A percentile compares a stretch with the other conserved stretches of the same genome.
Conservation (phyloP, 495 filamentous ascomycete species). For the Daldinia vernicosa region DNA sequence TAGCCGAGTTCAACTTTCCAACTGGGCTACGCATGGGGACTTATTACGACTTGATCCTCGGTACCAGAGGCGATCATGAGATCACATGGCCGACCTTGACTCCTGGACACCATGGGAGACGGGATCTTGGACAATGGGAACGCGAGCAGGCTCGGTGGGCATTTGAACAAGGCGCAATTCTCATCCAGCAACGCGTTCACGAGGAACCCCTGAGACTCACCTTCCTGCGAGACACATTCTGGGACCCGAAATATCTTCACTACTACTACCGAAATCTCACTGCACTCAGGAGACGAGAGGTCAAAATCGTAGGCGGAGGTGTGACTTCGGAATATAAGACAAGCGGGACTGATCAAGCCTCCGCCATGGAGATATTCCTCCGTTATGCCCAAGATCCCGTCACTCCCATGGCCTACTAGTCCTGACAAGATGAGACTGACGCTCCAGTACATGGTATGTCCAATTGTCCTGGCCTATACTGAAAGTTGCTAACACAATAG, state of each 20-base stretch:
- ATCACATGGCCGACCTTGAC: constrained; percentile 1
- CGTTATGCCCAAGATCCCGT: not conserved
- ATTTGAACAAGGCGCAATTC: not conserved
- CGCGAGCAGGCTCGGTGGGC: not conserved
- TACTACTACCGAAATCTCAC: not conserved
- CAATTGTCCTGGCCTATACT: too few species aligned
- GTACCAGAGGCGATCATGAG: not conserved
- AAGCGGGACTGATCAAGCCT: not conserved
- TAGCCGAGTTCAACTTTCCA: constrained; percentile 6
- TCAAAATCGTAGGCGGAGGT: not conserved
- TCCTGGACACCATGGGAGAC: not conserved
- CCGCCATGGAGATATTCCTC: not conserved
- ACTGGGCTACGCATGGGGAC: constrained; percentile 8
- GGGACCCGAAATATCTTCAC: not conserved
- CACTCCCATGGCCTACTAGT: not conserved
- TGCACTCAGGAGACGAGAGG: not conserved
- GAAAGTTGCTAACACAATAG: too few species aligned
- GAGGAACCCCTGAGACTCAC: not conserved
- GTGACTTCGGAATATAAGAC: not conserved
- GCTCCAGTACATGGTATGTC: not conserved
- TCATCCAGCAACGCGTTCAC: not conserved
- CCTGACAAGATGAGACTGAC: too few species aligned
- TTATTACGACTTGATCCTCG: constrained; percentile 8
- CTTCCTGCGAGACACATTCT: not conserved
- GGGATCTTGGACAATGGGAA: not conserved